A percentile compares a stretch with the other conserved stretches of the same genome.
These are phyloP conservation scores for Penicillium sp. DNA, from an alignment of 2,329 filamentous ascomycete genomes.

Conservation along the genomic window DNA sequence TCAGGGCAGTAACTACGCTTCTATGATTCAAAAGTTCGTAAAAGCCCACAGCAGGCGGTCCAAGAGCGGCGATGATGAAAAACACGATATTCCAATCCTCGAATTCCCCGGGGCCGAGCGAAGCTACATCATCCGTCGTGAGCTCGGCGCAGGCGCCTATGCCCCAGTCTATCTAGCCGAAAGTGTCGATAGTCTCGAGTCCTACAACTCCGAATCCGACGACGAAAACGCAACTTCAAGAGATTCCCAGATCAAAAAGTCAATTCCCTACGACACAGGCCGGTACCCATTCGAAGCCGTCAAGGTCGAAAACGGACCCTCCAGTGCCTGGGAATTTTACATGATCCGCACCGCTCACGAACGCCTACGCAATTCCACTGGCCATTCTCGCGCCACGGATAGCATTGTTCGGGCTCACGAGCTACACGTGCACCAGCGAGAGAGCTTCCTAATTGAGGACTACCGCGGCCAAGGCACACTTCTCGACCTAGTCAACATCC, in stretches of 20 bases:
- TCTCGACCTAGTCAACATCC: conserved; percentile 88
- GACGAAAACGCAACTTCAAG: conserved; percentile 38
- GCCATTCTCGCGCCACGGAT: conserved; percentile 62
- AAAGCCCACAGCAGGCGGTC: conserved; percentile 57
- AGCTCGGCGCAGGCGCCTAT: conserved; percentile 89
- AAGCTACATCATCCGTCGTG: conserved; percentile 72
- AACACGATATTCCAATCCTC: conserved; percentile 60
- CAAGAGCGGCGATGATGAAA: conserved; percentile 54
- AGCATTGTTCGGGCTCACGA: conserved; percentile 82
- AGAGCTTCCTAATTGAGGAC: conserved; percentile 83
- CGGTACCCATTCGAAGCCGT: conserved; percentile 71
- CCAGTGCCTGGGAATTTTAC: conserved; percentile 91
- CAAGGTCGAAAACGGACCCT: conserved; percentile 82
- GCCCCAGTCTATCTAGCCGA: conserved; percentile 92
- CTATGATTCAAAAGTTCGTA: conserved; percentile 76
- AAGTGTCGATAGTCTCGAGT: conserved; percentile 54
- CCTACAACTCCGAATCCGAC: conserved; percentile 33
- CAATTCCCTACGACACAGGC: conserved; percentile 20
- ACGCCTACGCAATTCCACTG: conserved; percentile 60
- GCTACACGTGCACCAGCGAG: conserved; percentile 84
- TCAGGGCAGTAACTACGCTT: conserved; percentile 59
- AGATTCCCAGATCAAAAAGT: conserved; percentile 50
- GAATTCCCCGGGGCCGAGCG: conserved; percentile 61
- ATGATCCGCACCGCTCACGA: conserved; percentile 80
- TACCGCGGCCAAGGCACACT: conserved; percentile 86